Base-by-base conservation (phyloP, 192 early-diverging fungal species). In the Coemansia sp. region DNA sequence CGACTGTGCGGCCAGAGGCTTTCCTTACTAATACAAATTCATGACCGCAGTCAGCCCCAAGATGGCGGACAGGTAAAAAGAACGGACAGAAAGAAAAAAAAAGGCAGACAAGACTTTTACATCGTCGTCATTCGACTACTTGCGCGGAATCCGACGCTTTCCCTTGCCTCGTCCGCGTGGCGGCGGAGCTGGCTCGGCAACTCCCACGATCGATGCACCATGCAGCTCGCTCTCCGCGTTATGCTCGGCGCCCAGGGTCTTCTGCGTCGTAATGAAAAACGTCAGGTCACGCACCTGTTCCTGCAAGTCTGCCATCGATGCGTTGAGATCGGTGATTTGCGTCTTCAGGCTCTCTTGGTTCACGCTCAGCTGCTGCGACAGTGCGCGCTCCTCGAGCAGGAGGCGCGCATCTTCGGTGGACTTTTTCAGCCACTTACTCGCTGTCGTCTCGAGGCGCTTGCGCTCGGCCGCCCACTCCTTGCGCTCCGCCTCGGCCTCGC, bases 221-320 rank as follows among this genome's bases (percentile, higher is more conserved):
- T 58, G 56, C 1, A 65, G 4, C 16, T 56, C 50, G 11, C 29
- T 48, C n/a, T 55, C 62, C 1, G 23, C 48, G 14, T 33, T 25
- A 80, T 14, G 87, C 54, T 64, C 86, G 76, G 27, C 47, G 1
- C 58, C 43, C 19, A 75, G 50, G 2, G 50, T 25, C 53, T 90
- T 71, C 56, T 88, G 86, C 14, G 89, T 87, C 19, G 92, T 85
- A 28, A 98, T 67, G 64, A 88, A 95, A 54, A 91, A 87, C 87
- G 93, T 91, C 65, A 98, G 69, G 64, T 98, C 95, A n/a, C 87
- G 71, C 5, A 97, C 84, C 81, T 97, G 92, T 40, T 95, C 94
- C 58, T 82, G 80, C 58, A 95, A 60, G 22, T 95, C 92, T 18
- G 60, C 65, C 18, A 92, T 81, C 42, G 78, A 78, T 0, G 68